phyloP scores from a whole-genome alignment of 208 protist species.

The Leptomonas seymouri region DNA sequence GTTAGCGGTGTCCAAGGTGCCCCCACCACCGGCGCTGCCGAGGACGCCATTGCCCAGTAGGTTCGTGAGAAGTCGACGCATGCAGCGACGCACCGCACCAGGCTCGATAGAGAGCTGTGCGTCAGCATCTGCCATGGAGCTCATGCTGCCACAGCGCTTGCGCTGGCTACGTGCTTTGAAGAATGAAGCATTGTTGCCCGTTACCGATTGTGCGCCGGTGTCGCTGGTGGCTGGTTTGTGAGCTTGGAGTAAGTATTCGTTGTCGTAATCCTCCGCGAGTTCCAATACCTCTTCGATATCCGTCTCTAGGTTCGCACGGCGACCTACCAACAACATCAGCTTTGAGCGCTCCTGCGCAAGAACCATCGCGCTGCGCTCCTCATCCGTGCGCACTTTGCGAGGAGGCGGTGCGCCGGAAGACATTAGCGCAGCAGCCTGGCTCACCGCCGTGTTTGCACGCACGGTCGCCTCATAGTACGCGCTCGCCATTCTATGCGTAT shows the following conservation, averaged over 20 bases:
- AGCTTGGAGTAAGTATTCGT: background rate
- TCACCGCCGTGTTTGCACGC: constrained; percentile 10
- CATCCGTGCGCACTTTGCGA: constrained; percentile 33
- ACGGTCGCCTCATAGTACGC: background rate
- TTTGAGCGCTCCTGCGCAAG: constrained; percentile 71
- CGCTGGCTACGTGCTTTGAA: background rate
- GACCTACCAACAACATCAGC: constrained; percentile 76
- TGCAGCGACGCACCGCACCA: constrained; percentile 14
- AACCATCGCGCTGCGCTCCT: constrained; percentile 50
- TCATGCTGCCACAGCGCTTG: constrained; percentile 2
- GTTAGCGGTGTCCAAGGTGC: constrained; percentile 8
- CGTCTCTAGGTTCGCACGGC: constrained; percentile 64
- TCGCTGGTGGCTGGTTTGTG: background rate
- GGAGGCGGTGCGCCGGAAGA: constrained; percentile 1
- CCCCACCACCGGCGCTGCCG: constrained; percentile 8
- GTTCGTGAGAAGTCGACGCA: constrained; percentile 17
- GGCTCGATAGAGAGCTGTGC: constrained; percentile 14
- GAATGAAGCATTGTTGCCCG: background rate
- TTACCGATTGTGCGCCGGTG: background rate
- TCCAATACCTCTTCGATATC: constrained; percentile 49
- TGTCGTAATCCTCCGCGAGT: constrained; percentile 12
- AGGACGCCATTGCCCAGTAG: constrained; percentile 23
- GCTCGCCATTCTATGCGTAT: background rate
- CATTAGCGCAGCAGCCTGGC: constrained; percentile 17
- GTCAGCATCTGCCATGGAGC: constrained; percentile 10